Conservation (phyloP, 2,329 filamentous ascomycete species). For the Mycosphaerelloides madeirae region DNA sequence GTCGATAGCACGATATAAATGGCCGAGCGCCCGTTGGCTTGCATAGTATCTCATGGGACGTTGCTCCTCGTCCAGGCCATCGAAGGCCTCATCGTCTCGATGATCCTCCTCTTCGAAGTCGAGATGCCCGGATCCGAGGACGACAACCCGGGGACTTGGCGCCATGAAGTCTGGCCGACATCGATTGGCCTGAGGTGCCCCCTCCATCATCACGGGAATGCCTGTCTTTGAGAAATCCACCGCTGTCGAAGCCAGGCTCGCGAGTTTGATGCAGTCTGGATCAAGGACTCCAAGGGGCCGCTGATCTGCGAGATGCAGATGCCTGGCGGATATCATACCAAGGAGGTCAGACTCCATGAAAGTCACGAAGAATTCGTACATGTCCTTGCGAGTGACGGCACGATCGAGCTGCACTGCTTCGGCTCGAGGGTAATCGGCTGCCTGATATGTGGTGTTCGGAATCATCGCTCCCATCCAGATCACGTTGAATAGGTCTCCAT, state of each 20-base stretch:
- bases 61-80: slow-evolving; percentile 26
- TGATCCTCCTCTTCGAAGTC: slow-evolving; percentile 45
- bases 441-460: slow-evolving; percentile 41
- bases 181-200: slow-evolving; percentile 38
- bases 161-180: slow-evolving; percentile 52
- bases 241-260: slow-evolving; percentile 36
- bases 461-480: slow-evolving; percentile 62
- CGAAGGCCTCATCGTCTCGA: slow-evolving; percentile 42
- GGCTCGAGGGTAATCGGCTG: slow-evolving; percentile 67
- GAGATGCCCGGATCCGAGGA: slow-evolving; percentile 45
- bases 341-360: slow-evolving; percentile 56
- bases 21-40: slow-evolving; percentile 64
- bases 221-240: slow-evolving; percentile 53
- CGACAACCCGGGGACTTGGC: slow-evolving; percentile 40
- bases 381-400: slow-evolving; percentile 58
- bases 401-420: slow-evolving; percentile 56
- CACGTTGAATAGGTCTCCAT: slow-evolving; percentile 76
- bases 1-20: slow-evolving; percentile 67
- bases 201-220: slow-evolving; percentile 46
- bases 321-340: slow-evolving; percentile 39
- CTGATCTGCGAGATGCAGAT: slow-evolving; percentile 40
- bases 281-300: slow-evolving; percentile 29
- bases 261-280: slow-evolving; percentile 35
- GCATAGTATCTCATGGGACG: slow-evolving; percentile 55
- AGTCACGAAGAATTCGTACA: slow-evolving; percentile 74